Evolutionary conservation across 441 rosid species (phyloP), one percentile per base, ranked within the genome.

Genomic region (Bocquillonia castaneifolia): DNA sequence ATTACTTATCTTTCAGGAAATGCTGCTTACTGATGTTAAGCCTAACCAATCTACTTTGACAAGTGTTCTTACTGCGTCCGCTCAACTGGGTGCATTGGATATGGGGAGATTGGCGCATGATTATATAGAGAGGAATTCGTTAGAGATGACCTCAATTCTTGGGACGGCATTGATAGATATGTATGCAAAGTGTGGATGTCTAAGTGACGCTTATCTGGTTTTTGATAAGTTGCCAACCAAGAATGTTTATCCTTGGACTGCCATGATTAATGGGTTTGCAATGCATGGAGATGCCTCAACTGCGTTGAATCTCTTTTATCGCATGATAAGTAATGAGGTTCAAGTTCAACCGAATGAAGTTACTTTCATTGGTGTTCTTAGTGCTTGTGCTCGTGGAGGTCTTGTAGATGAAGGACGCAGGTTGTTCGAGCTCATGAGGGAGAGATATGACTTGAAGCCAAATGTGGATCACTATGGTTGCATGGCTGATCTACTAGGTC

Each of bases 331-430:
- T 23, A 59, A 60, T 55, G 50, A 72, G 71, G 78, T 78, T 64
- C 51, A 67, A 50, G 78, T 78, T 64, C 51, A 67, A 50, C 94
- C 96, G 65, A 84, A 84, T 70, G 87, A 79, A 40, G 75, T 90
- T 59, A 86, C 96, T 23, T 88, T 90, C 67, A 64, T 88, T 3
- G 88, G 83, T 69, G 80, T 83, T 17, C 91, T 86, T 53, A 84
- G 89, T 51, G 94, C 96, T 31, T 90, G 94, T 70, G 90, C 85
- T 40, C 94, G 86, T 73, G 85, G 77, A 3, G 89, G 97, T 66
- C 77, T 90, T 69, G 88, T 88, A 39, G 66, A 81, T 54, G 85
- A 84, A 61, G 92, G 97, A 50, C 79, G 82, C 61, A 36, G 70
- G 18, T 72, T 83, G 66, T 90, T 86, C 79, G 63, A 81, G 57